phyloP scores from a whole-genome alignment of 768 basidiomycete species.

The Mycena albidolilacea region DNA sequence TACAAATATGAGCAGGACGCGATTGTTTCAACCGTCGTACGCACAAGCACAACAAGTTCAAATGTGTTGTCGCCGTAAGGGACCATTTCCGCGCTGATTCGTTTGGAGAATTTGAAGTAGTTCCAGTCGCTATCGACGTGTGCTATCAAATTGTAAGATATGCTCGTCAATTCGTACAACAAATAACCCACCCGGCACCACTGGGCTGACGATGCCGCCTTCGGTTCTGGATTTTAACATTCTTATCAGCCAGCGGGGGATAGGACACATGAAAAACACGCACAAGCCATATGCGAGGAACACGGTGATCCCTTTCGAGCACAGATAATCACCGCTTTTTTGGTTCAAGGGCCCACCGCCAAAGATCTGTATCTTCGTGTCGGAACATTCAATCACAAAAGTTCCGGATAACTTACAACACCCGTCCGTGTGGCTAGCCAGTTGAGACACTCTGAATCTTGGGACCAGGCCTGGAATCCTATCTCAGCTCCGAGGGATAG shows the following conservation, averaged over 20 bases:
- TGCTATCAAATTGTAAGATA: not conserved
- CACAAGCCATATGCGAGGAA: not conserved
- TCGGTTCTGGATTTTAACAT: not conserved
- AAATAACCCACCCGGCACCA: not conserved
- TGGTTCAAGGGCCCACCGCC: not conserved
- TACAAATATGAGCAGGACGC: not conserved
- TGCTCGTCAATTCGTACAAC: not conserved
- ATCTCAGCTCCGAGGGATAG: not conserved
- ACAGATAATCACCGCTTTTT: not conserved
- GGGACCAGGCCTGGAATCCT: not conserved
- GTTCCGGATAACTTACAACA: not conserved
- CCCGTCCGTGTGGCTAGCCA: not conserved
- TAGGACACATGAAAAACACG: not conserved
- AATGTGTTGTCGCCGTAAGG: not conserved
- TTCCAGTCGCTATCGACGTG: not conserved
- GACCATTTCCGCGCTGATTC: not conserved
- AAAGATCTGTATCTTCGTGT: not conserved
- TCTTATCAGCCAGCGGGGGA: too few species aligned
- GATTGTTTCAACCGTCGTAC: not conserved
- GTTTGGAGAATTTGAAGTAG: not conserved
- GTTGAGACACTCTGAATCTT: not conserved
- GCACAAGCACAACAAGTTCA: not conserved
- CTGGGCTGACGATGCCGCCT: not conserved
- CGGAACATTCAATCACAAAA: not conserved
- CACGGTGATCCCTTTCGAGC: not conserved